These are phyloP conservation scores for Clonostachys chloroleuca DNA, from an alignment of 2,329 filamentous ascomycete species.

Conservation along the genomic window DNA sequence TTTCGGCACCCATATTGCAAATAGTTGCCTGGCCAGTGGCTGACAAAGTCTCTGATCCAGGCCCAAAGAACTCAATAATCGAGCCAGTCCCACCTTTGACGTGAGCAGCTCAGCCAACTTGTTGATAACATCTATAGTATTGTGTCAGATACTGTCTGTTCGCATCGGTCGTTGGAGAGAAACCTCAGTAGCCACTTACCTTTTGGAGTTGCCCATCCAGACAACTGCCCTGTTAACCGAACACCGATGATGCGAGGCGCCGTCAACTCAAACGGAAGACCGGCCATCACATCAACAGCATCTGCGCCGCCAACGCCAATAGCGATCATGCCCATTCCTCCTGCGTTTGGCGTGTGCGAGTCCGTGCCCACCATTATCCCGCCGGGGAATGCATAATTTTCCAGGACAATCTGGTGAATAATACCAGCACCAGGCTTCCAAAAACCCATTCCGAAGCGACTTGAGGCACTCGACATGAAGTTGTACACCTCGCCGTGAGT, in stretches of 20 bases:
- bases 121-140: constrained; percentile 51
- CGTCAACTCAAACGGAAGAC: constrained; percentile 9
- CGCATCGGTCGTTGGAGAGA: too few relatives aligned
- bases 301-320: background rate
- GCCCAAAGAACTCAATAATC: constrained; percentile 57
- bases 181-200: constrained; percentile 13
- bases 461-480: constrained; percentile 1
- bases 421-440: constrained; percentile 1
- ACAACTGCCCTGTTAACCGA: constrained; percentile 65
- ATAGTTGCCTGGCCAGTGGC: constrained; percentile 74
- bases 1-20: constrained; percentile 43
- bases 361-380: constrained; percentile 3
- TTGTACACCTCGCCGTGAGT: background rate
- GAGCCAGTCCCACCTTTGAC: constrained; percentile 77
- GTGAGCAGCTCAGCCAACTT: constrained; percentile 73
- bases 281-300: constrained; percentile 1
- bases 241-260: constrained; percentile 75
- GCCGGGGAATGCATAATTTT: constrained; percentile 1
- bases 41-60: constrained; percentile 62
- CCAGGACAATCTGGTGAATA: constrained; percentile 1
- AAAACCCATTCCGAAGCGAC: background rate
- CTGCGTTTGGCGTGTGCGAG: background rate
- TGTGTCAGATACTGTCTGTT: too few relatives aligned
- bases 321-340: constrained; percentile 1
- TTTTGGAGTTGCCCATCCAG: constrained; percentile 73